These are phyloP conservation scores for Magnolia kwangsiensis DNA, from an alignment of 164 flowering plant species.

Conservation along the genomic window DNA sequence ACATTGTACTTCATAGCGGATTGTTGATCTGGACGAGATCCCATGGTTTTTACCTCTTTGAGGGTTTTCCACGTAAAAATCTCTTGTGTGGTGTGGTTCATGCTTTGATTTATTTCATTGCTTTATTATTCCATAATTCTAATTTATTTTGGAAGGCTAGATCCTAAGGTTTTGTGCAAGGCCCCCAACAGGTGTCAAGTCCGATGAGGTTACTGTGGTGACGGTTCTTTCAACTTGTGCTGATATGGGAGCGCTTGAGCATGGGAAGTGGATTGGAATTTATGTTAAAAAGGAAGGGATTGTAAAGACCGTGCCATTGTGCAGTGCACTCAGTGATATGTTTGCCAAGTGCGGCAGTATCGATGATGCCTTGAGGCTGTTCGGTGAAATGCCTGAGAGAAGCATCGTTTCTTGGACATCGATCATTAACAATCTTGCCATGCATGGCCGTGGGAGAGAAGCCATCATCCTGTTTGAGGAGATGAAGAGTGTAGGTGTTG, in stretches of 20 bases:
- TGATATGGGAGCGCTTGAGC: slow-evolving; percentile 16
- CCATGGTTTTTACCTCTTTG: too few species aligned
- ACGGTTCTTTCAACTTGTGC: slow-evolving; percentile 17
- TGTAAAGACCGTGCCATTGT: slow-evolving; percentile 5
- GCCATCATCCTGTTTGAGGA: slow-evolving; percentile 13
- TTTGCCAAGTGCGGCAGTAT: slow-evolving; percentile 20
- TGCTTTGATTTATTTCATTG: too few species aligned
- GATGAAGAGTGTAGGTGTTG: slow-evolving; percentile 12
- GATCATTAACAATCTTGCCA: slow-evolving; percentile 19
- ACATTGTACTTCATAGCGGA: too few species aligned
- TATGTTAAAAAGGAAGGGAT: slow-evolving; percentile 14
- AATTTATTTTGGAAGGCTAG: too few species aligned
- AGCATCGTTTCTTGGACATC: slow-evolving; percentile 20
- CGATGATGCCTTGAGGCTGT: slow-evolving; percentile 15
- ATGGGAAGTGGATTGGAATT: slow-evolving; percentile 17
- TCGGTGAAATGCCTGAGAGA: slow-evolving; percentile 10
- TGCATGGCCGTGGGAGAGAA: slow-evolving; percentile 15
- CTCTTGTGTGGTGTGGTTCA: too few species aligned
- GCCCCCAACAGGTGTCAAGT: slow-evolving; percentile 10
- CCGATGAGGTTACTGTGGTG: slow-evolving; percentile 17
- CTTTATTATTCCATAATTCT: too few species aligned
- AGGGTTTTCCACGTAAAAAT: too few species aligned
- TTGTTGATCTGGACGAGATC: too few species aligned
- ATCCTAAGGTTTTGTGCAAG: too few species aligned
- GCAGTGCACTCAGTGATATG: slow-evolving; percentile 19